A percentile compares a stretch with the other conserved stretches of the same genome.
Evolutionary conservation across 2,329 filamentous ascomycete genomes (phyloP).

Genomic region (Coniochaeta hoffmannii): DNA sequence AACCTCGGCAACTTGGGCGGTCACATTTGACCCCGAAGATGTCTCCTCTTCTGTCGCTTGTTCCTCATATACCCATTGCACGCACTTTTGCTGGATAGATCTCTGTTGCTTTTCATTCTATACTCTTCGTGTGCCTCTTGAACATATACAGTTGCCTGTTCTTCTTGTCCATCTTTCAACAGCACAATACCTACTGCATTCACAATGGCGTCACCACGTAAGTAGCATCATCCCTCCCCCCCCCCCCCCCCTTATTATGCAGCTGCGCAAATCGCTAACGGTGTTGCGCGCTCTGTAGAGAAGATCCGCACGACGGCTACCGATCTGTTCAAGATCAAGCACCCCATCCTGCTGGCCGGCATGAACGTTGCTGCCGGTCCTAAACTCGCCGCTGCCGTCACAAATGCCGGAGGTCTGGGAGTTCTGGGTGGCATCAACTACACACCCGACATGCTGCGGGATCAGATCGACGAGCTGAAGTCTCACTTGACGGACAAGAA

Average conservation of each 20-base stretch:
- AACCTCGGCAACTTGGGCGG: not conserved
- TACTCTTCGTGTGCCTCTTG: constrained; percentile 4
- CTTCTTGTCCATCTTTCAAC: not conserved
- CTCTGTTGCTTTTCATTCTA: not conserved
- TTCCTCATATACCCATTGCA: not conserved
- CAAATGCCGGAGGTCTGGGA: constrained; percentile 92
- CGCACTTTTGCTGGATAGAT: not conserved
- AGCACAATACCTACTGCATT: constrained; percentile 7
- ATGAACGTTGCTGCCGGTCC: constrained; percentile 99
- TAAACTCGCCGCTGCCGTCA: constrained; percentile 91
- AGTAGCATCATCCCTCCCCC: constrained; percentile 21
- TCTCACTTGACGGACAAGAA: constrained; percentile 81
- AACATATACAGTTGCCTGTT: not conserved
- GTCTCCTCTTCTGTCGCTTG: not conserved
- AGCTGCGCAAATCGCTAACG: not conserved
- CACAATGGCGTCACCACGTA: constrained; percentile 76
- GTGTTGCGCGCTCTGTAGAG: constrained; percentile 45
- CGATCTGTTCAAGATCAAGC: constrained; percentile 96
- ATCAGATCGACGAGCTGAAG: constrained; percentile 95
- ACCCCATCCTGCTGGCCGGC: constrained; percentile 89
- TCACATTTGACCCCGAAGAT: not conserved
- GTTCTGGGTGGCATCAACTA: constrained; percentile 95
- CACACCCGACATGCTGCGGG: constrained; percentile 92
- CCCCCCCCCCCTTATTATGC: constrained; percentile 3
- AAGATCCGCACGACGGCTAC: constrained; percentile 86